Evolutionary conservation across 78 protist species (phyloP), one percentile per base, ranked within the genome.

Genomic region (Fonticula alba): DNA sequence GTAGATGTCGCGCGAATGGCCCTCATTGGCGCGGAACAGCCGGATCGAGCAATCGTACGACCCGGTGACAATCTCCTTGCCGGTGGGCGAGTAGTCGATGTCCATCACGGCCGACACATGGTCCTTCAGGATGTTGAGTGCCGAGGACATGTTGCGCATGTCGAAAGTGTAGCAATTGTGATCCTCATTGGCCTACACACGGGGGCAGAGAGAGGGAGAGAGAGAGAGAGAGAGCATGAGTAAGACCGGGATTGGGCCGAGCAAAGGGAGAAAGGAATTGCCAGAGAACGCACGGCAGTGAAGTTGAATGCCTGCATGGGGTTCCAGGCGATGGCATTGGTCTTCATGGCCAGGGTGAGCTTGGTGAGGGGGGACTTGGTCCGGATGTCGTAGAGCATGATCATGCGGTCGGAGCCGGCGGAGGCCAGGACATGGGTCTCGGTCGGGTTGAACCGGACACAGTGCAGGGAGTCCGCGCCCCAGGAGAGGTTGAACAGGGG

Each of bases 21-120:
- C 71, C 26, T n/a, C 46, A 3, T 57, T 71, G 46, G 29, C 29
- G 11, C 52, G 46, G 62, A 62, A 92, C 63, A 92, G 66, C 32
- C 97, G 81, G 19, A 92, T 50, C 32, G 97, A 77, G 51, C 78
- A 57, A 64, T 92, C 97, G 73, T 80, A 86, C 2, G 85, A 31
- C 36, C 90, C 94, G 0, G 93, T 51, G 4, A 82, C 93, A 17
- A 93, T 62, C 71, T 89, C 92, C 3, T 40, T 20, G 22, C 95
- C 98, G 0, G 97, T 89, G 20, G 98, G 98, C 19, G 85, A 57
- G 57, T 69, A 93, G 73, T 87, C 97, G 13, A 93, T 73, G 40
- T 68, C 82, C 40, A 91, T 60, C 22, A 88, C 94, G 0, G 94
- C 76, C 11, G 75, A 65, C 27, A 91, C 89, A 70, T 91, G 96